Percentiles rank a stretch among this genome's conserved stretches.
phyloP scores from a whole-genome alignment of 2,329 filamentous ascomycete genomes.

The Akanthomyces muscarius region DNA sequence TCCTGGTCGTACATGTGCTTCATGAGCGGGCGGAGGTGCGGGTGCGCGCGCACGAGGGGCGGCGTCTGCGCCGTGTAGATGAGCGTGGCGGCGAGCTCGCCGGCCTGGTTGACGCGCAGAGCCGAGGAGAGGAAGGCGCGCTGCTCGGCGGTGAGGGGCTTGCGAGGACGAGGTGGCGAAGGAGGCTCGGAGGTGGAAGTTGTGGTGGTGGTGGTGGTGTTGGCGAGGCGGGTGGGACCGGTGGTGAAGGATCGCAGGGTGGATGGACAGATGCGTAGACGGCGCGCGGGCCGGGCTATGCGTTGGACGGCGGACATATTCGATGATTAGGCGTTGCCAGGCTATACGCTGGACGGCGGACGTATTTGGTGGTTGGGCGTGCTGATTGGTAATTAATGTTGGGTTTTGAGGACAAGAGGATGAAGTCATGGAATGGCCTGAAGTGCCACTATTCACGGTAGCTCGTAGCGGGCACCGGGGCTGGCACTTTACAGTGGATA shows the following conservation, averaged over 20 bases:
- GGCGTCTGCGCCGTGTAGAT: slow-evolving; percentile 92
- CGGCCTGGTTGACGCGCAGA: slow-evolving; percentile 95
- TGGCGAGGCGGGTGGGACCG: neutral
- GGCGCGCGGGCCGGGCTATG: slow-evolving; percentile 18
- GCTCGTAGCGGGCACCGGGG: neutral
- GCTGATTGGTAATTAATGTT: neutral
- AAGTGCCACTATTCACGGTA: neutral
- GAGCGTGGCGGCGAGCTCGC: slow-evolving; percentile 91
- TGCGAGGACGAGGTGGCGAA: slow-evolving; percentile 37
- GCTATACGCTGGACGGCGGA: no score
- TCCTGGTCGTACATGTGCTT: slow-evolving; percentile 98
- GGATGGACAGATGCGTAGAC: slow-evolving; percentile 6
- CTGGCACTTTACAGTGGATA: neutral
- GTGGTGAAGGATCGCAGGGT: neutral
- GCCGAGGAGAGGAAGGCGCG: slow-evolving; percentile 72
- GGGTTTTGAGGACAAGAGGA: neutral
- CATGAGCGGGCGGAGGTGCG: slow-evolving; percentile 87
- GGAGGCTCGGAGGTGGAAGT: neutral
- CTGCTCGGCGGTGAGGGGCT: slow-evolving; percentile 66
- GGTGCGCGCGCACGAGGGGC: slow-evolving; percentile 72
- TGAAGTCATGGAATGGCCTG: slow-evolving; percentile 3
- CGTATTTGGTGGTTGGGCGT: no score
- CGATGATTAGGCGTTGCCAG: neutral
- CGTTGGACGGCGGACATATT: slow-evolving; percentile 22
- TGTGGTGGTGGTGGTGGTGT: neutral